These are phyloP conservation scores for Lachnellula suecica DNA, from an alignment of 2,329 filamentous ascomycete species.

Conservation along the genomic window DNA sequence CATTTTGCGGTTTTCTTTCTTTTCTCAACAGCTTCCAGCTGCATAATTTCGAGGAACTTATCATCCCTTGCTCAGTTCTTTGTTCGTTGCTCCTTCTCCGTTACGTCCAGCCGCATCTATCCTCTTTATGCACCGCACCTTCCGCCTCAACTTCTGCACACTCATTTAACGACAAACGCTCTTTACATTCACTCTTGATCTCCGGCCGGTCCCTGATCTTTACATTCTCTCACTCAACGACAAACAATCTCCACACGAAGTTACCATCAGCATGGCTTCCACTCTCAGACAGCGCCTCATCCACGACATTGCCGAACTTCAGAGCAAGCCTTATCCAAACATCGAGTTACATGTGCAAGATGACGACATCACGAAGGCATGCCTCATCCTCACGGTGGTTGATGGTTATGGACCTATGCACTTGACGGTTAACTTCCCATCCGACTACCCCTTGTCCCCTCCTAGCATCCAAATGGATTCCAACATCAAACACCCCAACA, in stretches of 20 bases:
- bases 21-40: neutral
- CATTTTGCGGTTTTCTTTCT: neutral
- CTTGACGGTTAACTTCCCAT: constrained; percentile 38
- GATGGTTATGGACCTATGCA: constrained; percentile 40
- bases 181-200: neutral
- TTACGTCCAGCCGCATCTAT: no score
- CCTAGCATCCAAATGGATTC: constrained; percentile 43
- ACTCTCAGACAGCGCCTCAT: constrained; percentile 34
- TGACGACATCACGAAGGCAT: constrained; percentile 37
- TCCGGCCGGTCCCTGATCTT: neutral
- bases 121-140: neutral
- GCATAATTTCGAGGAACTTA: neutral
- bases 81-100: neutral
- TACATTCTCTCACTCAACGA: neutral
- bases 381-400: constrained; percentile 42
- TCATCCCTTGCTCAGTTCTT: neutral
- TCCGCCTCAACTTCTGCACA: neutral
- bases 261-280: constrained; percentile 5
- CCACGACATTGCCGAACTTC: constrained; percentile 45
- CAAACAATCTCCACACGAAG: neutral
- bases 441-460: constrained; percentile 39
- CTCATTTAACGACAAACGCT: neutral
- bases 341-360: constrained; percentile 41
- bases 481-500: constrained; percentile 43
- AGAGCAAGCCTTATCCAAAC: constrained; percentile 45